These are phyloP conservation scores for Fusarium humuli DNA, from an alignment of 2,329 filamentous ascomycete species.

Conservation along the genomic window DNA sequence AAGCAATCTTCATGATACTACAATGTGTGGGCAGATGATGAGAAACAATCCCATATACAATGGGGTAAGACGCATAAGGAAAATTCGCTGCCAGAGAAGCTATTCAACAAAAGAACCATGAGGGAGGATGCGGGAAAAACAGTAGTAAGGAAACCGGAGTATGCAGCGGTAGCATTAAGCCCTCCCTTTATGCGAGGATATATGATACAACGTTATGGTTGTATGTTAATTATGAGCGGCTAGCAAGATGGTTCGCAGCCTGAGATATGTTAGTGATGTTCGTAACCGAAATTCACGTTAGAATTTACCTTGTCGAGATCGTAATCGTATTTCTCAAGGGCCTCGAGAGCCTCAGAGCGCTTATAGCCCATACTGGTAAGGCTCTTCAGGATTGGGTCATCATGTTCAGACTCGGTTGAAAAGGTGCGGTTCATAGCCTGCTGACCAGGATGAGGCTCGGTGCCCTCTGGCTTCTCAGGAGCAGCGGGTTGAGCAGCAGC, in stretches of 20 bases:
- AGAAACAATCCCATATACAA: constrained; percentile 14
- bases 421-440: constrained; percentile 66
- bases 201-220: constrained; percentile 14
- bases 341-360: constrained; percentile 77
- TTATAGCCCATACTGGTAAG: constrained; percentile 91
- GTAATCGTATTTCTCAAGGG: constrained; percentile 95
- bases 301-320: constrained; percentile 87
- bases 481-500: constrained; percentile 43
- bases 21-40: constrained; percentile 29
- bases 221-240: constrained; percentile 58
- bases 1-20: constrained; percentile 33
- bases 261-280: constrained; percentile 22
- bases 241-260: constrained; percentile 69
- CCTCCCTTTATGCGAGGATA: constrained; percentile 19
- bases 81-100: constrained; percentile 39
- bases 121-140: constrained; percentile 28
- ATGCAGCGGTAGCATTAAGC: constrained; percentile 38
- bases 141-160: constrained; percentile 32
- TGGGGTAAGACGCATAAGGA: constrained; percentile 18
- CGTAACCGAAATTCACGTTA: background rate
- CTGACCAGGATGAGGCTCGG: constrained; percentile 44
- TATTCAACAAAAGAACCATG: constrained; percentile 43
- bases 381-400: constrained; percentile 91
- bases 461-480: constrained; percentile 31
- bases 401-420: constrained; percentile 78